Evolutionary conservation across 306 rosid genomes (phyloP).

Genomic region (Malus asiatica): DNA sequence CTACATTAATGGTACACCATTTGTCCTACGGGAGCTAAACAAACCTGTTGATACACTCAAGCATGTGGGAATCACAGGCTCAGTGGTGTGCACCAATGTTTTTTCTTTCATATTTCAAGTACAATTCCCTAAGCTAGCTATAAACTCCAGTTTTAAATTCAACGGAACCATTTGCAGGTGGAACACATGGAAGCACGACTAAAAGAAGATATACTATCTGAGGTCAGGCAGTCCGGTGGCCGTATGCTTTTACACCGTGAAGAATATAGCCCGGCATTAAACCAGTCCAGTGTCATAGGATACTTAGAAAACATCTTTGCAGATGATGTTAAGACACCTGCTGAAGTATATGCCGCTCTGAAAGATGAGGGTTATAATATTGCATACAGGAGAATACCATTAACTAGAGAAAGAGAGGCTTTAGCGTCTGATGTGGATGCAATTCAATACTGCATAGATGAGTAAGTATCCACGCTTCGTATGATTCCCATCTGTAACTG

Average conservation of each 20-base stretch:
- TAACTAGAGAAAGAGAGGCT: conserved; percentile 78
- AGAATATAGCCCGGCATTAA: conserved; percentile 61
- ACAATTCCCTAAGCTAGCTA: conserved; percentile 12
- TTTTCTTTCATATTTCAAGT: conserved; percentile 6
- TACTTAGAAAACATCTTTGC: conserved; percentile 68
- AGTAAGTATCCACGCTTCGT: conserved; percentile 43
- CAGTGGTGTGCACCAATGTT: conserved; percentile 48
- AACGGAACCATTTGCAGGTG: conserved; percentile 48
- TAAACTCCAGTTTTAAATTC: conserved; percentile 17
- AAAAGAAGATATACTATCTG: conserved; percentile 77
- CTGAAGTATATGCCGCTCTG: conserved; percentile 66
- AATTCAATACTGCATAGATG: conserved; percentile 61
- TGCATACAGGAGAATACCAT: conserved; percentile 61
- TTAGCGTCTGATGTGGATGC: conserved; percentile 75
- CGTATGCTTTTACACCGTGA: conserved; percentile 80
- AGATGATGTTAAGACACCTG: conserved; percentile 80
- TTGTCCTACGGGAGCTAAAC: conserved; percentile 82
- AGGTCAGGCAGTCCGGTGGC: conserved; percentile 67
- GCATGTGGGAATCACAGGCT: conserved; percentile 87
- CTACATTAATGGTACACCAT: conserved; percentile 70
- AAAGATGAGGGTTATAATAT: conserved; percentile 59
- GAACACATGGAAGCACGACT: conserved; percentile 82
- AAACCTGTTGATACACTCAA: conserved; percentile 85
- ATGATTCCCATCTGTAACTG: not conserved
- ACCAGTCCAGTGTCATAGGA: conserved; percentile 67